Conservation (phyloP, 108 stramenopile species). For the Ochromonas danica region DNA sequence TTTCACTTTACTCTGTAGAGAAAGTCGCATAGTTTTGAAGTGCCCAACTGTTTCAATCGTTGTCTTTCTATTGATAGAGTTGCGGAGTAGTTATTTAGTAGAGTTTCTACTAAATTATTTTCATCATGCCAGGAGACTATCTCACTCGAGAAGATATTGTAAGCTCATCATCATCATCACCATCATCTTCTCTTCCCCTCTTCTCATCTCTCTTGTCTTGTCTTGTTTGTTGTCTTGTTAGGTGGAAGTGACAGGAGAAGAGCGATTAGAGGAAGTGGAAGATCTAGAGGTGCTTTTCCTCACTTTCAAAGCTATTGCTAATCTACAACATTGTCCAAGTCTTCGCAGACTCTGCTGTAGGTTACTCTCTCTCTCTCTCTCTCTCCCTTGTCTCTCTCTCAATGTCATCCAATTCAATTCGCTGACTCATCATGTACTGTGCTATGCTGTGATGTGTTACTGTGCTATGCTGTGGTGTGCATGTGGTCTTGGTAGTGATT, state of each 20-base stretch:
- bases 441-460: too few species aligned
- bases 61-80: too few species aligned
- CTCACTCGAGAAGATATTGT: slow-evolving; percentile 25
- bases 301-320: slow-evolving; percentile 38
- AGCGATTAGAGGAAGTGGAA: slow-evolving; percentile 45
- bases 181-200: not conserved
- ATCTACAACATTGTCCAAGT: slow-evolving; percentile 44
- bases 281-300: slow-evolving; percentile 58
- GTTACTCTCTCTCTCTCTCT: not conserved
- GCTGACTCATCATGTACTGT: not conserved
- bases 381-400: not conserved
- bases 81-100: too few species aligned
- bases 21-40: too few species aligned
- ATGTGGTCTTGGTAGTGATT: slow-evolving; percentile 47
- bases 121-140: too few species aligned
- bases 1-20: too few species aligned
- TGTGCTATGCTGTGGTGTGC: too few species aligned
- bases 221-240: not conserved
- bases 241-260: slow-evolving; percentile 45
- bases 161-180: not conserved
- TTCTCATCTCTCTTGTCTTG: not conserved
- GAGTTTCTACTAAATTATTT: too few species aligned
- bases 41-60: too few species aligned
- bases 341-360: slow-evolving; percentile 38
- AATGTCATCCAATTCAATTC: not conserved